A percentile compares a stretch with the other conserved stretches of the same genome.
phyloP scores from a whole-genome alignment of 108 stramenopile species.

The Seminavis robusta region DNA sequence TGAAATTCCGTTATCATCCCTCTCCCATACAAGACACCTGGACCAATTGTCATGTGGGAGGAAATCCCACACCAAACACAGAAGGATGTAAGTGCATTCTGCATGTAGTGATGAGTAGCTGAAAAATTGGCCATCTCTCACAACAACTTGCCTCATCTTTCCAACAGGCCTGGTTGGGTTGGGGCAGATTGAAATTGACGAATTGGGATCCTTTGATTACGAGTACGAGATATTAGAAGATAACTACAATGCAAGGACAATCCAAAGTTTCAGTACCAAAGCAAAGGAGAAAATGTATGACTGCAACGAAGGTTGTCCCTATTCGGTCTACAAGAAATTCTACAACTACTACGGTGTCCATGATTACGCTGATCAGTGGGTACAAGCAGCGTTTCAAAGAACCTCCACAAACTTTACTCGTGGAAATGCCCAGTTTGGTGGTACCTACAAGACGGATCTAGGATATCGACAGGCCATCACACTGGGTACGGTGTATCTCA shows the following conservation, averaged over 20 bases:
- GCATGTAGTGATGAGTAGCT: no score
- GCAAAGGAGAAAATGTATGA: constrained; percentile 38
- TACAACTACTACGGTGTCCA: constrained; percentile 58
- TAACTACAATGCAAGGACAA: constrained; percentile 60
- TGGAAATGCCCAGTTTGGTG: constrained; percentile 1
- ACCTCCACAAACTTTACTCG: constrained; percentile 13
- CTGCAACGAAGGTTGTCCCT: constrained; percentile 32
- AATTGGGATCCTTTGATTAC: constrained; percentile 20
- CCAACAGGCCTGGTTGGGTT: not conserved
- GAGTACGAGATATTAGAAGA: constrained; percentile 33
- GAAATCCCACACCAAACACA: constrained; percentile 15
- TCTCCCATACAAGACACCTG: constrained; percentile 42
- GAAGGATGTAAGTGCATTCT: constrained; percentile 33
- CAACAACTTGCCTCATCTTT: not conserved
- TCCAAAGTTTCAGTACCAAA: constrained; percentile 42
- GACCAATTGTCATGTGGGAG: constrained; percentile 71
- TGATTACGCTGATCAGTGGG: constrained; percentile 73
- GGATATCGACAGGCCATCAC: constrained; percentile 25
- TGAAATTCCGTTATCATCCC: constrained; percentile 49
- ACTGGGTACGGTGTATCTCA: constrained; percentile 44
- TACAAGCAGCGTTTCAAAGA: constrained; percentile 57
- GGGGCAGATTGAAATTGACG: not conserved
- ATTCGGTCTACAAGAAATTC: constrained; percentile 47
- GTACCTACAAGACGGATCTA: not conserved
- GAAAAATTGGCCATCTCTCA: not conserved